phyloP scores from a whole-genome alignment of 2,329 filamentous ascomycete species.

The Aspergillus thermomutatus region DNA sequence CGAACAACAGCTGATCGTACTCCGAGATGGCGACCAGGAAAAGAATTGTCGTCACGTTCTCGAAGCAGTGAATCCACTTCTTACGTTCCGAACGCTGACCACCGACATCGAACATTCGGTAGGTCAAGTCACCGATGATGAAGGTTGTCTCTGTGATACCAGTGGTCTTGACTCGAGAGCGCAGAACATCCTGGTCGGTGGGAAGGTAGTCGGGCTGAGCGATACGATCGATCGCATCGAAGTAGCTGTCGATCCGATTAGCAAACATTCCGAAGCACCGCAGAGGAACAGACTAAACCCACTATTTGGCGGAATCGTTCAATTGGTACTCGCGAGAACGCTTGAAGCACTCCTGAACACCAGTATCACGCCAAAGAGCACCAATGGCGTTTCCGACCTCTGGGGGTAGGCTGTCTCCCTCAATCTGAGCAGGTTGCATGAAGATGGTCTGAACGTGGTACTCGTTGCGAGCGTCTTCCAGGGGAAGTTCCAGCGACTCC shows the following conservation, averaged over 20 bases:
- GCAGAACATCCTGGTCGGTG: constrained; percentile 90
- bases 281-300: constrained; percentile 41
- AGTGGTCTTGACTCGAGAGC: constrained; percentile 95
- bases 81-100: constrained; percentile 94
- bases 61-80: constrained; percentile 99
- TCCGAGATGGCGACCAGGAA: constrained; percentile 97
- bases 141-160: constrained; percentile 97
- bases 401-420: constrained; percentile 88
- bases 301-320: constrained; percentile 97
- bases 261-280: background rate
- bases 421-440: constrained; percentile 96
- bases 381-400: constrained; percentile 93
- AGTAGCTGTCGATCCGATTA: constrained; percentile 66
- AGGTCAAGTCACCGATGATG: constrained; percentile 90
- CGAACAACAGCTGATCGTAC: constrained; percentile 93
- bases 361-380: constrained; percentile 86
- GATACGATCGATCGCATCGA: constrained; percentile 90
- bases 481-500: constrained; percentile 69
- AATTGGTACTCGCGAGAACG: constrained; percentile 93
- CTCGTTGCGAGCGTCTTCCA: constrained; percentile 88
- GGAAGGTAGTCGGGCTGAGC: constrained; percentile 89
- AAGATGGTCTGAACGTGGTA: constrained; percentile 98
- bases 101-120: constrained; percentile 97
- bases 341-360: constrained; percentile 94
- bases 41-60: constrained; percentile 94